A percentile compares a stretch with the other conserved stretches of the same genome.
phyloP scores from a whole-genome alignment of 2,329 filamentous ascomycete genomes.

The Trichoderma atroviride region DNA sequence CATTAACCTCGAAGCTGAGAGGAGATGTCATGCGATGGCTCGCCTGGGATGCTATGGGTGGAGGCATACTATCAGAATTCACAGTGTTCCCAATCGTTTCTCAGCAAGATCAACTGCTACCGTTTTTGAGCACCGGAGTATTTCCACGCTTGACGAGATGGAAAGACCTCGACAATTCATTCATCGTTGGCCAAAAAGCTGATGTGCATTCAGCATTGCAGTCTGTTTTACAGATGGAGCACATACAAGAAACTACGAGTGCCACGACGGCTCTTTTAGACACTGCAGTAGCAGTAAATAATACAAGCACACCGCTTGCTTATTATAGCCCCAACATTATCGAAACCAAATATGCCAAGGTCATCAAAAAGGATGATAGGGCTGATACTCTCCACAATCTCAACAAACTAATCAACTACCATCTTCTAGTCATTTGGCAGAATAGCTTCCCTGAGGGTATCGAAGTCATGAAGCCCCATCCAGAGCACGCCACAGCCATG shows the following conservation, averaged over 20 bases:
- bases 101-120: slow-evolving; percentile 71
- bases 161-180: slow-evolving; percentile 67
- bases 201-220: slow-evolving; percentile 66
- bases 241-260: slow-evolving; percentile 59
- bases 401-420: slow-evolving; percentile 76
- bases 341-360: slow-evolving; percentile 67
- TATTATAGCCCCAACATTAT: slow-evolving; percentile 72
- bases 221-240: slow-evolving; percentile 58
- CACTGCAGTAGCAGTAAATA: slow-evolving; percentile 67
- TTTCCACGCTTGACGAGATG: slow-evolving; percentile 75
- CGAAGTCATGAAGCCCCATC: slow-evolving; percentile 76
- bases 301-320: slow-evolving; percentile 68
- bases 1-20: slow-evolving; percentile 65
- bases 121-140: slow-evolving; percentile 73
- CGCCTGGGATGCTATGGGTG: slow-evolving; percentile 89
- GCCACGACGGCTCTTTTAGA: slow-evolving; percentile 64
- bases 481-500: slow-evolving; percentile 73
- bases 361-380: slow-evolving; percentile 54
- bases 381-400: slow-evolving; percentile 66
- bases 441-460: slow-evolving; percentile 76
- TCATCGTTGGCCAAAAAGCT: slow-evolving; percentile 71
- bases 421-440: slow-evolving; percentile 85
- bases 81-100: slow-evolving; percentile 82
- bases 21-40: slow-evolving; percentile 81
- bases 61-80: slow-evolving; percentile 77